phyloP scores from a whole-genome alignment of 1,284 basidiomycete genomes.

The Rhodotorula sp. region DNA sequence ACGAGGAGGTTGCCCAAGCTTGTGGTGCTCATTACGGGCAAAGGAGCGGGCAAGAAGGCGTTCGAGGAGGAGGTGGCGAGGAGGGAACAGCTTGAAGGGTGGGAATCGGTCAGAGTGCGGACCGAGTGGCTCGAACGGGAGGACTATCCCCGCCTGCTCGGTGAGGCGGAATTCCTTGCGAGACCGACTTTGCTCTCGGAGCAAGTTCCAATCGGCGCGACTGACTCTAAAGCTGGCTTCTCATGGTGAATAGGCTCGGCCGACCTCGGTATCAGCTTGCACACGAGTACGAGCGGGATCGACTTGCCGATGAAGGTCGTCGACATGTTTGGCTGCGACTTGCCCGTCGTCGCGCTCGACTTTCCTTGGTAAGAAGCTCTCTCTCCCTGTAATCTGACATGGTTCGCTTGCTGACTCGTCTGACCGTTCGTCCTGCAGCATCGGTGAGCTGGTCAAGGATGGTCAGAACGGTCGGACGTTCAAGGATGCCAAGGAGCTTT shows the following conservation, averaged over 20 bases:
- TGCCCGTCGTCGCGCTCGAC: conserved; percentile 86
- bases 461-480: conserved; percentile 81
- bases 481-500: conserved; percentile 64
- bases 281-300: conserved; percentile 81
- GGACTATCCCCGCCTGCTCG: conserved; percentile 81
- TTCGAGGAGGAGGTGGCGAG: conserved; percentile 68
- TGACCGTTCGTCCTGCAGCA: conserved; percentile 52
- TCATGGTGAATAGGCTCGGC: conserved; percentile 64
- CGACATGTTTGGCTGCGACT: conserved; percentile 96
- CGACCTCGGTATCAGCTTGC: conserved; percentile 86
- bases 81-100: conserved; percentile 58
- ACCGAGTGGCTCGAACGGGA: conserved; percentile 85
- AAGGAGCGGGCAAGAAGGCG: conserved; percentile 70
- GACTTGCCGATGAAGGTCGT: conserved; percentile 99
- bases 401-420: background rate
- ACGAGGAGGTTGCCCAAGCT: conserved; percentile 76
- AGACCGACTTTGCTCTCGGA: background rate
- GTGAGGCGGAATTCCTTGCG: conserved; percentile 50
- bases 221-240: background rate
- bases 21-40: conserved; percentile 84
- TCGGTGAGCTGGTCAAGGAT: conserved; percentile 81
- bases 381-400: background rate
- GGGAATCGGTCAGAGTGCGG: conserved; percentile 70
- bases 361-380: conserved; percentile 69
- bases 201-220: background rate